Percentiles rank a stretch among this genome's conserved stretches.
phyloP scores from a whole-genome alignment of 2,329 filamentous ascomycete genomes.

The Aquanectria penicillioides region DNA sequence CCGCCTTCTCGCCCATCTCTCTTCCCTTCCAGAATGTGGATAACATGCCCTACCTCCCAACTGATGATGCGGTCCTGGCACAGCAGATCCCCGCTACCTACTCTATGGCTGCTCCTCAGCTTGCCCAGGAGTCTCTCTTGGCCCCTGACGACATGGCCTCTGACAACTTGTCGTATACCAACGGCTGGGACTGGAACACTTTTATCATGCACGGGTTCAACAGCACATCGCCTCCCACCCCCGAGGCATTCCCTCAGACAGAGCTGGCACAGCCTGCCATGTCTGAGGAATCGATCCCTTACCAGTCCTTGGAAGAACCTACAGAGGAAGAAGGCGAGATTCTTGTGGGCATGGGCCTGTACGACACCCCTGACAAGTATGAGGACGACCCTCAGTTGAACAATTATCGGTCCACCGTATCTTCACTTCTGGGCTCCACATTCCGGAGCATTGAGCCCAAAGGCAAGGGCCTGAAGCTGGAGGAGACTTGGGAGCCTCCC shows the following conservation, averaged over 20 bases:
- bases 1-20: slow-evolving; percentile 64
- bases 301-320: slow-evolving; percentile 60
- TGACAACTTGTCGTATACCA: slow-evolving; percentile 23
- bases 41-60: slow-evolving; percentile 52
- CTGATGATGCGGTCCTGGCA: slow-evolving; percentile 50
- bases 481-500: slow-evolving; percentile 81
- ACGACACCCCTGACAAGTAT: slow-evolving; percentile 73
- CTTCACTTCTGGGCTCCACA: slow-evolving; percentile 62
- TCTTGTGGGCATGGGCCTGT: slow-evolving; percentile 84
- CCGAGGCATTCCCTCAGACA: slow-evolving; percentile 65
- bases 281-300: slow-evolving; percentile 61
- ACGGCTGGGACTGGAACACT: slow-evolving; percentile 55
- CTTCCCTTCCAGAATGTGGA: slow-evolving; percentile 55
- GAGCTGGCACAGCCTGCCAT: slow-evolving; percentile 60
- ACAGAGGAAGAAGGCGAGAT: slow-evolving; percentile 73
- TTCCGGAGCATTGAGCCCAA: slow-evolving; percentile 57
- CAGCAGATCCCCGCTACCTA: slow-evolving; percentile 45
- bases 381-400: slow-evolving; percentile 61
- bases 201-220: slow-evolving; percentile 57
- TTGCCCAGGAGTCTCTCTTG: slow-evolving; percentile 46
- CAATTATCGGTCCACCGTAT: slow-evolving; percentile 65
- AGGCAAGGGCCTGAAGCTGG: slow-evolving; percentile 82
- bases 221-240: slow-evolving; percentile 66
- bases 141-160: slow-evolving; percentile 27
- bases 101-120: slow-evolving; percentile 29